phyloP scores from a whole-genome alignment of 176 grass and related monocot species.

The Cenchrus americanus region DNA sequence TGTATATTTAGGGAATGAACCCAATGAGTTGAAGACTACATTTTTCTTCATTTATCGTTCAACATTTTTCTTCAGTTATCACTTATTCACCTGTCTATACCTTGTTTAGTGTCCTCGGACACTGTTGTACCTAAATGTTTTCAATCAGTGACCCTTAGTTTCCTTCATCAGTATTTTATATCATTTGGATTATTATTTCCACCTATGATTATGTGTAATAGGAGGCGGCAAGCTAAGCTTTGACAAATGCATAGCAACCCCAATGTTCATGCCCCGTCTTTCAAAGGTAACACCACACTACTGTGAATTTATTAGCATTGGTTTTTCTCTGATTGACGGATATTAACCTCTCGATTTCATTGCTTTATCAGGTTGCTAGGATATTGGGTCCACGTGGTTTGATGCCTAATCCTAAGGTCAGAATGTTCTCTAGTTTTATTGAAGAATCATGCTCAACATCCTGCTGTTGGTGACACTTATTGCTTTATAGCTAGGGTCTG shows the following conservation, averaged over 20 bases:
- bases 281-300: constrained; percentile 65
- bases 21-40: neutral
- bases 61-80: constrained; percentile 18
- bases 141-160: constrained; percentile 1
- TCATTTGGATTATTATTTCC: constrained; percentile 4
- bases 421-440: constrained; percentile 38
- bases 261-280: constrained; percentile 96
- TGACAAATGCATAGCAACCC: constrained; percentile 97
- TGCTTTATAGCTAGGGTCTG: constrained; percentile 79
- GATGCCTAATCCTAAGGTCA: constrained; percentile 99
- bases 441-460: constrained; percentile 7
- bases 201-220: constrained; percentile 43
- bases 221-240: constrained; percentile 94
- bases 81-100: neutral
- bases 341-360: constrained; percentile 19
- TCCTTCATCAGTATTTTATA: constrained; percentile 27
- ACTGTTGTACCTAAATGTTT: neutral
- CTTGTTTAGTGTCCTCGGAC: neutral
- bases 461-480: constrained; percentile 30
- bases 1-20: neutral
- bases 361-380: constrained; percentile 71
- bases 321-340: constrained; percentile 29
- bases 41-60: no score
- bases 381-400: constrained; percentile 96
- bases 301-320: neutral